These are phyloP conservation scores for Ochetophila trinervis DNA, from an alignment of 306 rosid genomes.

Conservation along the genomic window DNA sequence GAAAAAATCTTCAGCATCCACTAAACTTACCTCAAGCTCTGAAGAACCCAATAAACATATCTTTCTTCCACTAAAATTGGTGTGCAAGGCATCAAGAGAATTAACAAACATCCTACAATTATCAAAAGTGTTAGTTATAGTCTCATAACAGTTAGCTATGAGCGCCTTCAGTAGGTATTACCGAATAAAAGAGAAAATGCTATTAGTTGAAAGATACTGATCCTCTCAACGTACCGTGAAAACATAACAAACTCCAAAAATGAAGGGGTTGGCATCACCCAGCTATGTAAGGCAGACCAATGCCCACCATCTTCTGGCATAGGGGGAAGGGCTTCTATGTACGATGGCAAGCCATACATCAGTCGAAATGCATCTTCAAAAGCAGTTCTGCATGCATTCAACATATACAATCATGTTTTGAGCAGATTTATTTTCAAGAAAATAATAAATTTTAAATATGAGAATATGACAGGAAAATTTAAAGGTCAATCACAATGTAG, in stretches of 20 bases:
- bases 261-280: conserved; percentile 99
- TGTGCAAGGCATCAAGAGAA: conserved; percentile 72
- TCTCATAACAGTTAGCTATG: conserved; percentile 15
- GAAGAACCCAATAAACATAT: conserved; percentile 73
- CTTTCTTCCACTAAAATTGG: conserved; percentile 38
- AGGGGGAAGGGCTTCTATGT: conserved; percentile 81
- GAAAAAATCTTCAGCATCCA: background rate
- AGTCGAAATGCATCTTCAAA: conserved; percentile 70
- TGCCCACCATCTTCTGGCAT: conserved; percentile 91
- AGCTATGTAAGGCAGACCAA: conserved; percentile 92
- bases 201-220: background rate
- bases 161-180: conserved; percentile 10
- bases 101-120: conserved; percentile 82
- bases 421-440: conserved; percentile 9
- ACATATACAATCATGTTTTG: conserved; percentile 1
- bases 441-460: background rate
- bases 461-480: background rate
- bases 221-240: conserved; percentile 53
- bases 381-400: conserved; percentile 57
- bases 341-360: conserved; percentile 63
- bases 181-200: conserved; percentile 10
- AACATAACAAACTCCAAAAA: conserved; percentile 89
- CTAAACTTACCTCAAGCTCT: conserved; percentile 60
- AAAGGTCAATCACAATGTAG: background rate
- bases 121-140: conserved; percentile 23